Conservation (phyloP, 805 yeast species). For the Saccharomyces eubayanus region DNA sequence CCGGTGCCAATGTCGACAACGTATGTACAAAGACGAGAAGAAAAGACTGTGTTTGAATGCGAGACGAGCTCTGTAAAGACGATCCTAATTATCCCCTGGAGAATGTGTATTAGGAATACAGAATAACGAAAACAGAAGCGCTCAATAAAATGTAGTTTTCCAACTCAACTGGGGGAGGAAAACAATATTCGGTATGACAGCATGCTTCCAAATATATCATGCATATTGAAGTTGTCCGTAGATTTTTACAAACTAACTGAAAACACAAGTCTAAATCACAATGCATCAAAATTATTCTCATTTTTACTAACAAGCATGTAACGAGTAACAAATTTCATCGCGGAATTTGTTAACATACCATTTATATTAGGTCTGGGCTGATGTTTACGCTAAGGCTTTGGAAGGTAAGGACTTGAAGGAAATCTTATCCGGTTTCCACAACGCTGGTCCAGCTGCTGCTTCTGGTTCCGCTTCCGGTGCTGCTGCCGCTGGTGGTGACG, state of each 20-base stretch:
- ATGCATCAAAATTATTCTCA: not conserved
- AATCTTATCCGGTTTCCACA: slow-evolving; percentile 52
- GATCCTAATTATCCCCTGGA: not conserved
- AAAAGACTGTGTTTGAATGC: not conserved
- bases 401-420: slow-evolving; percentile 74
- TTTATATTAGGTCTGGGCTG: slow-evolving; percentile 54
- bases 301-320: not conserved
- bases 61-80: not conserved
- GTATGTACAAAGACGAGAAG: slow-evolving; percentile 18
- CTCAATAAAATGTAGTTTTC: not conserved
- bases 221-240: not conserved
- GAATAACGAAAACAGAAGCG: not conserved
- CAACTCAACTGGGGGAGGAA: not conserved
- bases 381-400: slow-evolving; percentile 72
- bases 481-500: slow-evolving; percentile 40
- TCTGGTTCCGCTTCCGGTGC: slow-evolving; percentile 38
- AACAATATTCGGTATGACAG: not conserved
- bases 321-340: not conserved
- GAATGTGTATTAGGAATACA: not conserved
- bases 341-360: not conserved
- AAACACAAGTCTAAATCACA: not conserved
- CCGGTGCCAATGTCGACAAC: slow-evolving; percentile 66
- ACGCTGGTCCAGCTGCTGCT: slow-evolving; percentile 38
- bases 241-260: not conserved
- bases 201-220: not conserved